Conservation (phyloP, 2,329 filamentous ascomycete genomes). For the Neonectria punicea region DNA sequence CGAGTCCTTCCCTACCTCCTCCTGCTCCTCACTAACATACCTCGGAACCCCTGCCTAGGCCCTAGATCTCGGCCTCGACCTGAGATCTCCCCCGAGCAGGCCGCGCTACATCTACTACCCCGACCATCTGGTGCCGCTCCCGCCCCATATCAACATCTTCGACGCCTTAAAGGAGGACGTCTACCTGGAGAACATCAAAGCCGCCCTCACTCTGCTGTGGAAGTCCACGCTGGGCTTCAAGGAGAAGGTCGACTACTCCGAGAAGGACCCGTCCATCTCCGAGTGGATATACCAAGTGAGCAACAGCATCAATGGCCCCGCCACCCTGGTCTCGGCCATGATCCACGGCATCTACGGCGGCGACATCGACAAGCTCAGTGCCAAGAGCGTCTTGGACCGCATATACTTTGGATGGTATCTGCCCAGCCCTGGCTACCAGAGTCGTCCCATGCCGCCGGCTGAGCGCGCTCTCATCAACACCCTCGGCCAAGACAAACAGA, state of each 20-base stretch:
- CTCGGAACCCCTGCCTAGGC: constrained; percentile 39
- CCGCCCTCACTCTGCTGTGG: constrained; percentile 40
- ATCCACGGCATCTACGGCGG: constrained; percentile 94
- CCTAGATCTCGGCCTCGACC: constrained; percentile 50
- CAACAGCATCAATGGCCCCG: constrained; percentile 57
- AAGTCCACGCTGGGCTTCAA: constrained; percentile 33
- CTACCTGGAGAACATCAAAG: constrained; percentile 46
- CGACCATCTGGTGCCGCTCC: constrained; percentile 66
- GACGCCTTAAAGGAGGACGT: constrained; percentile 46
- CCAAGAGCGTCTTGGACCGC: constrained; percentile 63
- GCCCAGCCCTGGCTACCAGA: constrained; percentile 46
- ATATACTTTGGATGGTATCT: constrained; percentile 47
- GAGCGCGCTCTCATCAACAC: constrained; percentile 45
- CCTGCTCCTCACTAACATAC: constrained; percentile 23
- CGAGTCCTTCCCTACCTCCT: too few relatives aligned
- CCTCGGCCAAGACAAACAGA: constrained; percentile 43
- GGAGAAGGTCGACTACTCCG: constrained; percentile 23
- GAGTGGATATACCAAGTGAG: constrained; percentile 50
- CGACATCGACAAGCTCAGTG: constrained; percentile 83
- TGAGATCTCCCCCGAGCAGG: constrained; percentile 60
- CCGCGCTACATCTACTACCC: constrained; percentile 87
- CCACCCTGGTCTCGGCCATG: constrained; percentile 80
- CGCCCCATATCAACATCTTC: constrained; percentile 42
- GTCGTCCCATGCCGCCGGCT: constrained; percentile 52
- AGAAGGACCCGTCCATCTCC: constrained; percentile 49